Percentiles rank a stretch among this genome's conserved stretches.
Conservation (phyloP, 176 grass and related monocot genomes). For the Cenchrus fungigraminus region DNA sequence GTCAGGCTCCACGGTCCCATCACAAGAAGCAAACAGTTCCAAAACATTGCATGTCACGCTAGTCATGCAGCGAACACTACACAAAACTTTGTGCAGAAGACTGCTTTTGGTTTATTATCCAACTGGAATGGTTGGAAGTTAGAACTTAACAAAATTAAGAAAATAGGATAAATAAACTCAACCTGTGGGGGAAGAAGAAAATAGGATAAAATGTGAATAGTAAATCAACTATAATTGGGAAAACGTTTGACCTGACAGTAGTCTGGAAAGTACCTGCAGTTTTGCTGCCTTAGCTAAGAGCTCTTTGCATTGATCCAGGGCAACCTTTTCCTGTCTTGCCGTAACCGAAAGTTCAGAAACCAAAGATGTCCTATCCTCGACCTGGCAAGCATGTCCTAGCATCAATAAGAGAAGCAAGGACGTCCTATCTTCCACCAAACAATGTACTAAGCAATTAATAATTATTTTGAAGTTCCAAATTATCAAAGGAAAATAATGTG, state of each 20-base stretch:
- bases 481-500: not conserved
- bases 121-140: not conserved
- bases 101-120: not conserved
- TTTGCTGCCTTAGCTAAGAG: conserved; percentile 63
- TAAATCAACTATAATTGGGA: not conserved
- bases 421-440: conserved; percentile 9
- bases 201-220: not conserved
- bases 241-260: conserved; percentile 9
- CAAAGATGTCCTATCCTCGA: conserved; percentile 51
- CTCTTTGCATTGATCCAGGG: conserved; percentile 70
- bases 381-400: conserved; percentile 48
- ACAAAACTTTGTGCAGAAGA: not conserved
- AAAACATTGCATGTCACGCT: conserved; percentile 4
- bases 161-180: not conserved
- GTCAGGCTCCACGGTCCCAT: conserved; percentile 20
- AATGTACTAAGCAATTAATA: not conserved
- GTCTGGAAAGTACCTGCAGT: conserved; percentile 65
- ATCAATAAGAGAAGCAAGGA: conserved; percentile 25
- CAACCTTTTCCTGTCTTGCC: conserved; percentile 51
- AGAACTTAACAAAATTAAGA: not conserved
- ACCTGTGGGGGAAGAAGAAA: not conserved
- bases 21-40: conserved; percentile 14
- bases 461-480: not conserved
- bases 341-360: conserved; percentile 61
- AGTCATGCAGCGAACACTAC: not conserved